Evolutionary conservation across 495 filamentous ascomycete genomes (phyloP).

Genomic region (Bathelium albidoporum): DNA sequence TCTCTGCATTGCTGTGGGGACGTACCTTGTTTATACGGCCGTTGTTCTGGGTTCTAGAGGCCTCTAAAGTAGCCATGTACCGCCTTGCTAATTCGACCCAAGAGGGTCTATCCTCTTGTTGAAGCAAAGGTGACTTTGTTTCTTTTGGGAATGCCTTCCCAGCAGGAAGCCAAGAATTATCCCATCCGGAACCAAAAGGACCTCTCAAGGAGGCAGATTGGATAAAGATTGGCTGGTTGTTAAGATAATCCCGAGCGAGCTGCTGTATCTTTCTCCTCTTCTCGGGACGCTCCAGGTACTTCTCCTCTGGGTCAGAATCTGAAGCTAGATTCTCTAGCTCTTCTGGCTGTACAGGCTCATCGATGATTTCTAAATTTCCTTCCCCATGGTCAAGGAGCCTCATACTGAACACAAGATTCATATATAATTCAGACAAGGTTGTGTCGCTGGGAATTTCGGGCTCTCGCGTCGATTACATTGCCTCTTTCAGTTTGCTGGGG

Average conservation of each 20-base stretch:
- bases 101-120: too few relatives aligned
- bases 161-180: background rate
- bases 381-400: background rate
- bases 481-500: too few relatives aligned
- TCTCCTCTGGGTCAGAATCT: conserved; percentile 52
- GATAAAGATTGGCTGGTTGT: conserved; percentile 47
- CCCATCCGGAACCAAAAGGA: background rate
- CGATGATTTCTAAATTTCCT: conserved; percentile 13
- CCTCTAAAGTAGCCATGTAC: too few relatives aligned
- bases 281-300: conserved; percentile 35
- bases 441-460: too few relatives aligned
- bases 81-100: too few relatives aligned
- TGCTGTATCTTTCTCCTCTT: conserved; percentile 50
- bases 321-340: conserved; percentile 35
- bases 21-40: too few relatives aligned
- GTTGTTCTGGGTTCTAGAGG: too few relatives aligned
- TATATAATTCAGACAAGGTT: too few relatives aligned
- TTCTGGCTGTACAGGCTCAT: conserved; percentile 31
- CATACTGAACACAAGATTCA: conserved; percentile 14
- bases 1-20: too few relatives aligned
- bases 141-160: background rate
- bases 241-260: conserved; percentile 47
- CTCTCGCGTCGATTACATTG: too few relatives aligned
- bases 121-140: too few relatives aligned
- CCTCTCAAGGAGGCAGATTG: conserved; percentile 37